Base-by-base conservation (phyloP, 1,284 basidiomycete genomes). In the Moesziomyces globuligerus region DNA sequence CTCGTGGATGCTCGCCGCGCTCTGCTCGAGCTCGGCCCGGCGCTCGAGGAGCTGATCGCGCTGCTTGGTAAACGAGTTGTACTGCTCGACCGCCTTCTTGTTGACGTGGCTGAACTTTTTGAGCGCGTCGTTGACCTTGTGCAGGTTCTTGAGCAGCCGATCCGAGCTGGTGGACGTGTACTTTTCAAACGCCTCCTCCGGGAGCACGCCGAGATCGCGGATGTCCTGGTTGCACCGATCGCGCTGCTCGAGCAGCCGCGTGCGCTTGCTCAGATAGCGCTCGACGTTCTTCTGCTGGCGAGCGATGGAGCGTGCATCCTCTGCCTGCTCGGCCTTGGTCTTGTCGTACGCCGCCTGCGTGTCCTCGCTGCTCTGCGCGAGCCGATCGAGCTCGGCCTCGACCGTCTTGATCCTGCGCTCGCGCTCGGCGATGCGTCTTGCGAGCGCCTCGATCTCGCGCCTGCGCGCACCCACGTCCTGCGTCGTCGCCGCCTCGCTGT, bases 41-140 rank as follows among this genome's bases (percentile, higher is more conserved):
- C 96, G 89, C 72, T 90, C 86, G 29, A 92, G 83, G 7, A 98
- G 87, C 73, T 94, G 91, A 80, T 98, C 94, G 3, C 94, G 89
- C 83, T 98, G 94, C 81, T 95, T 96, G 10, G 94, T 97, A 83
- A 98, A 98, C 81, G 92, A 94, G 83, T 88, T 92, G 86, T 96
- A 98, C 83, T 98, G 94, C 83, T 99, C 96, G 79, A 97, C 95
- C 1, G 95, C 96, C 83, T 98, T 98, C 86, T 98, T 98, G 87
- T 99, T 99, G 72, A 98, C 95, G 80, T 98, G 94, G 0, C 93
- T 90, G 78, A 94, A 98, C 83, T 94, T 94, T 83, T 95, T 97
- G 68, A 99, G 86, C 26, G 89, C 88, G 76, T 97, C 94, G 78
- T 97, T 94, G 69, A 94, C 90, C 23, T 87, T 87, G 78, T 96